Evolutionary conservation across 371 early-diverging fungal species (phyloP).

Genomic region (Mortierella sp.): DNA sequence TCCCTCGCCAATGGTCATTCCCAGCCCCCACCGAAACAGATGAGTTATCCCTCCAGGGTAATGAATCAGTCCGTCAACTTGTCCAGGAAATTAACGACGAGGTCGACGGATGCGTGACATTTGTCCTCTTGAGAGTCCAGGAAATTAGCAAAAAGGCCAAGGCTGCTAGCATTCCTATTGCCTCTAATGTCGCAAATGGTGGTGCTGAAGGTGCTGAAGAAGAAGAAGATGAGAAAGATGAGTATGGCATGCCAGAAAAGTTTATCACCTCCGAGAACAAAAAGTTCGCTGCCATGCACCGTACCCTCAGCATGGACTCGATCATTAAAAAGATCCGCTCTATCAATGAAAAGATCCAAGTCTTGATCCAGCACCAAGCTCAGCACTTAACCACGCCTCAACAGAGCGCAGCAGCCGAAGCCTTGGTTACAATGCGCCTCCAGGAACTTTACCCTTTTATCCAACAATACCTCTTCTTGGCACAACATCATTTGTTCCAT

Average conservation of each 20-base stretch:
- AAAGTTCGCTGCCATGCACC: conserved; percentile 49
- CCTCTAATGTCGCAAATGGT: not conserved
- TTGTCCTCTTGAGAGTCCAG: conserved; percentile 51
- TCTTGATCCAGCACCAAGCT: conserved; percentile 23
- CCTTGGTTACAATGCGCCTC: conserved; percentile 56
- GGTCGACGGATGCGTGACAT: conserved; percentile 51
- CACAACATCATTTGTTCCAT: conserved; percentile 71
- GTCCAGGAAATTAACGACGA: conserved; percentile 52
- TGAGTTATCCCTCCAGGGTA: conserved; percentile 32
- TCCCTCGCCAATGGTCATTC: conserved; percentile 33
- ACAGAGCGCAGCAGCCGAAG: conserved; percentile 36
- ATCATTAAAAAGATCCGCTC: conserved; percentile 45
- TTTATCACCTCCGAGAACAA: conserved; percentile 61
- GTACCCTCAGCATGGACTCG: conserved; percentile 48
- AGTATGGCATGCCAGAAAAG: conserved; percentile 69
- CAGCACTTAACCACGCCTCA: conserved; percentile 8
- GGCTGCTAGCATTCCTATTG: conserved; percentile 10
- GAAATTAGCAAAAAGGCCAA: conserved; percentile 42
- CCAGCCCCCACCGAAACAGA: not conserved
- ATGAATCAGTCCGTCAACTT: conserved; percentile 29
- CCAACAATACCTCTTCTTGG: conserved; percentile 75
- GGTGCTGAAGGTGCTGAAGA: conserved; percentile 23
- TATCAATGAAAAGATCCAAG: conserved; percentile 51
- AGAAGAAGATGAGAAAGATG: conserved; percentile 59
- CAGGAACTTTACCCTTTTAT: conserved; percentile 72